Evolutionary conservation across 495 filamentous ascomycete genomes (phyloP).

Genomic region (Beverwykella pulmonaria): DNA sequence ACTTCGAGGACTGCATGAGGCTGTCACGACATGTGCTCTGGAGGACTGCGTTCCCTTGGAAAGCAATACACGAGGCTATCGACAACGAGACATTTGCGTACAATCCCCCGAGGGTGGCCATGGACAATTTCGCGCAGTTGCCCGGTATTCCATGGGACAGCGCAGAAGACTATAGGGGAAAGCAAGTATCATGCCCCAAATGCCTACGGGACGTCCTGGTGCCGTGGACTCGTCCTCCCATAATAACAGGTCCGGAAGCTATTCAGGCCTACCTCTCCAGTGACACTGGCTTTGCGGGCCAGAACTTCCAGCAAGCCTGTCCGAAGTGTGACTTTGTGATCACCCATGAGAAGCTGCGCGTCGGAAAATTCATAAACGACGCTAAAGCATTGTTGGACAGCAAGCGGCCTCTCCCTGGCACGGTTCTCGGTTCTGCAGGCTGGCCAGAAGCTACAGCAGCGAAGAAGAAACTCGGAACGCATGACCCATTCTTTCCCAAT

Average conservation of each 20-base stretch:
- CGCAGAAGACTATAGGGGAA: conserved; percentile 53
- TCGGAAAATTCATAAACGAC: conserved; percentile 26
- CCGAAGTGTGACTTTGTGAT: conserved; percentile 10
- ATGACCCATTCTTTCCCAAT: conserved; percentile 62
- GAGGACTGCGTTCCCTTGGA: conserved; percentile 72
- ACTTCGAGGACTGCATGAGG: conserved; percentile 76
- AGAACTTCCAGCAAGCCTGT: conserved; percentile 12
- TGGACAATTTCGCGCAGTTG: conserved; percentile 50
- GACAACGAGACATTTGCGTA: conserved; percentile 66
- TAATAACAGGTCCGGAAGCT: not conserved
- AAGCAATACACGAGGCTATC: conserved; percentile 59
- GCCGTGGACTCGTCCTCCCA: conserved; percentile 50
- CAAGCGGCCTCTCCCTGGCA: conserved; percentile 23
- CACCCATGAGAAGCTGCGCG: conserved; percentile 31
- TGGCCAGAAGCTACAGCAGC: not conserved
- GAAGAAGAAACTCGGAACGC: conserved; percentile 22
- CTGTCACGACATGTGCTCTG: conserved; percentile 62
- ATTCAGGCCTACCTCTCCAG: conserved; percentile 16
- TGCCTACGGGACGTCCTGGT: conserved; percentile 53
- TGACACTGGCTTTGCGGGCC: conserved; percentile 24
- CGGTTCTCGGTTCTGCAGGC: conserved; percentile 20
- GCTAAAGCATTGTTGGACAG: not conserved
- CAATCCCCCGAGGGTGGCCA: conserved; percentile 52
- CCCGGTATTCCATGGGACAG: conserved; percentile 66
- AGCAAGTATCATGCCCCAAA: conserved; percentile 59